Evolutionary conservation across 2,329 filamentous ascomycete genomes (phyloP).

Genomic region (Ceratocystis diversiconidia): DNA sequence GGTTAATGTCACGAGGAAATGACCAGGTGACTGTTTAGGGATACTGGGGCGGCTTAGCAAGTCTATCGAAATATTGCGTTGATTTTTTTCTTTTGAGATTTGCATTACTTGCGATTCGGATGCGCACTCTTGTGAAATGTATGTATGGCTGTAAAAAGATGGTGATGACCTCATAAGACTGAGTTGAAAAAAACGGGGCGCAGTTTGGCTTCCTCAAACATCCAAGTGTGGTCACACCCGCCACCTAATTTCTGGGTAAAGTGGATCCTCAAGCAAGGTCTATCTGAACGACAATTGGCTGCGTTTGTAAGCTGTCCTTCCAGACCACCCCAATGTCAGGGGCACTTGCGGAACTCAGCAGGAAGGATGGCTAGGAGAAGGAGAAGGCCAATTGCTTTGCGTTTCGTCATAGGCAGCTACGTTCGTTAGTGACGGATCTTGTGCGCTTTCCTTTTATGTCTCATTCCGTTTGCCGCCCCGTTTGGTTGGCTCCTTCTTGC

Average conservation of each 20-base stretch:
- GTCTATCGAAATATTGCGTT: neutral
- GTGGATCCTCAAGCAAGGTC: neutral
- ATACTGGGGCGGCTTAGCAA: neutral
- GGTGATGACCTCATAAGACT: neutral
- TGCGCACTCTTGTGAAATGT: neutral
- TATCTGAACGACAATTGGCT: neutral
- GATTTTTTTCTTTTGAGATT: neutral
- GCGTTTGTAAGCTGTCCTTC: neutral
- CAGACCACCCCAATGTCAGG: neutral
- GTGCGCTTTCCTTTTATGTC: neutral
- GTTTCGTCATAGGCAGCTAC: slow-evolving; percentile 7
- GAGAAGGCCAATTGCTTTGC: neutral
- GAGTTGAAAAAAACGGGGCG: neutral
- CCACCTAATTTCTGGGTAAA: neutral
- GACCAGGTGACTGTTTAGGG: neutral
- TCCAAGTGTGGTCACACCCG: neutral
- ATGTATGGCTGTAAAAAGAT: neutral
- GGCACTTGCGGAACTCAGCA: neutral
- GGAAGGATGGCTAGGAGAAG: neutral
- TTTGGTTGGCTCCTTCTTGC: neutral
- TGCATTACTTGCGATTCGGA: neutral
- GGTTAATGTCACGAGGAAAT: slow-evolving; percentile 1
- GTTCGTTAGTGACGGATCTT: neutral
- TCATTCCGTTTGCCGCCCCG: slow-evolving; percentile 1
- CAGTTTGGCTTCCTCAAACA: neutral